Evolutionary conservation across 352 stramenopile genomes (phyloP).

Genomic region (Pythium coloratum): DNA sequence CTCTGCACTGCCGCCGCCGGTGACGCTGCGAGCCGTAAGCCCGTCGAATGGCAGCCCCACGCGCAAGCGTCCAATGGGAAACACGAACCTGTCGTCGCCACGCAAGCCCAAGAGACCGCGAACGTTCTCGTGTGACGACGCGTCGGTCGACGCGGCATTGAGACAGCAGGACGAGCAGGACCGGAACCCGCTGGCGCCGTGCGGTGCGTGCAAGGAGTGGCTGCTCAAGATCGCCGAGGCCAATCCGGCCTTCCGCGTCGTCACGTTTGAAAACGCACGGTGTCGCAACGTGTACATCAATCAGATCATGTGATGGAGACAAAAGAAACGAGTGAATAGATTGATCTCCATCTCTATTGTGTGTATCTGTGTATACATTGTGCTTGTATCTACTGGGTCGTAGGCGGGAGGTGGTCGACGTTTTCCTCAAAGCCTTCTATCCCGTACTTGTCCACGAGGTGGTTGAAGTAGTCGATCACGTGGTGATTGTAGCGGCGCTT

Average conservation of each 20-base stretch:
- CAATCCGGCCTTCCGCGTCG: constrained; percentile 96
- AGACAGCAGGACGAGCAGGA: constrained; percentile 45
- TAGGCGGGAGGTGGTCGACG: constrained; percentile 20
- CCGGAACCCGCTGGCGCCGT: constrained; percentile 97
- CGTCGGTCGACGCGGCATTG: constrained; percentile 46
- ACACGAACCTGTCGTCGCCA: constrained; percentile 31
- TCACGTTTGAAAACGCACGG: constrained; percentile 95
- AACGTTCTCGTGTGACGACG: constrained; percentile 80
- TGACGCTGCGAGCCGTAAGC: constrained; percentile 1
- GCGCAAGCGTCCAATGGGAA: constrained; percentile 14
- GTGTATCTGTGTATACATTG: too few species aligned
- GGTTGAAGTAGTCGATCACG: constrained; percentile 87
- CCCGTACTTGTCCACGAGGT: constrained; percentile 64
- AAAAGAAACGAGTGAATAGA: neutral
- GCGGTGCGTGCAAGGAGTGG: constrained; percentile 98
- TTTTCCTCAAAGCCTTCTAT: constrained; percentile 41
- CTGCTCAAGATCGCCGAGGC: constrained; percentile 98
- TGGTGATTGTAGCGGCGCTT: constrained; percentile 86
- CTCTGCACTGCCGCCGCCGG: constrained; percentile 10
- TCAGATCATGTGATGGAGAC: constrained; percentile 62
- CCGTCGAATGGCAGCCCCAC: constrained; percentile 9
- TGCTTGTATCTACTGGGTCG: too few species aligned
- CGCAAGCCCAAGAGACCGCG: constrained; percentile 82
- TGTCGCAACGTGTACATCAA: constrained; percentile 93
- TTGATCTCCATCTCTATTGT: neutral